These are phyloP conservation scores for Tricholoma saponaceum DNA, from an alignment of 768 basidiomycete genomes.

Conservation along the genomic window DNA sequence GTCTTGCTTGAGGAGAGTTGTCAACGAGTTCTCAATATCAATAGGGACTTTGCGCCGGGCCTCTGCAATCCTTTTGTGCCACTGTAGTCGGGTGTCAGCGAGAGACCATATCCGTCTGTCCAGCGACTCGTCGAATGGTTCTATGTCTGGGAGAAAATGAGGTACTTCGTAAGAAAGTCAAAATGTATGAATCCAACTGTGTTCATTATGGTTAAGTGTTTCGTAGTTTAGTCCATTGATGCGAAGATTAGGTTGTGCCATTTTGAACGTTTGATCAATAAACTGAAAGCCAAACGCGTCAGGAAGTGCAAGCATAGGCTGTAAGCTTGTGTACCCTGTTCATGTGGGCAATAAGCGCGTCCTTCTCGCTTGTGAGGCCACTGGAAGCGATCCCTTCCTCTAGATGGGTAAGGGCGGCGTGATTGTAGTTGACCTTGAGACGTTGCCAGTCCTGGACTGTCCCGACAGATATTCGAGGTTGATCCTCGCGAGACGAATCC, in stretches of 20 bases:
- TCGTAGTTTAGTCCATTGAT: conserved; percentile 79
- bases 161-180: not conserved
- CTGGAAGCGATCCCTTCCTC: conserved; percentile 41
- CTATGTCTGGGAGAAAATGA: conserved; percentile 46
- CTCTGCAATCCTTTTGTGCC: conserved; percentile 68
- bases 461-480: conserved; percentile 57
- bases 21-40: conserved; percentile 39
- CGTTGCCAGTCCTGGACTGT: conserved; percentile 64
- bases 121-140: conserved; percentile 83
- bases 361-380: conserved; percentile 38
- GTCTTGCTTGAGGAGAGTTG: conserved; percentile 27
- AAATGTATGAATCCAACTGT: conserved; percentile 32
- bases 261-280: conserved; percentile 56
- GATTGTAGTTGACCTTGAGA: conserved; percentile 49
- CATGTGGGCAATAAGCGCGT: conserved; percentile 44
- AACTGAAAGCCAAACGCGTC: conserved; percentile 36
- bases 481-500: conserved; percentile 37
- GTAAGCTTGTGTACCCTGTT: conserved; percentile 37
- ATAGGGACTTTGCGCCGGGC: conserved; percentile 60
- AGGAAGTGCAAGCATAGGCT: not conserved
- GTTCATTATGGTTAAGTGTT: conserved; percentile 50
- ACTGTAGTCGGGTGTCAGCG: conserved; percentile 68
- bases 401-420: conserved; percentile 40
- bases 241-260: conserved; percentile 68
- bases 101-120: conserved; percentile 81